Conservation (phyloP, 1,284 basidiomycete genomes). For the Austroboletus niveus region DNA sequence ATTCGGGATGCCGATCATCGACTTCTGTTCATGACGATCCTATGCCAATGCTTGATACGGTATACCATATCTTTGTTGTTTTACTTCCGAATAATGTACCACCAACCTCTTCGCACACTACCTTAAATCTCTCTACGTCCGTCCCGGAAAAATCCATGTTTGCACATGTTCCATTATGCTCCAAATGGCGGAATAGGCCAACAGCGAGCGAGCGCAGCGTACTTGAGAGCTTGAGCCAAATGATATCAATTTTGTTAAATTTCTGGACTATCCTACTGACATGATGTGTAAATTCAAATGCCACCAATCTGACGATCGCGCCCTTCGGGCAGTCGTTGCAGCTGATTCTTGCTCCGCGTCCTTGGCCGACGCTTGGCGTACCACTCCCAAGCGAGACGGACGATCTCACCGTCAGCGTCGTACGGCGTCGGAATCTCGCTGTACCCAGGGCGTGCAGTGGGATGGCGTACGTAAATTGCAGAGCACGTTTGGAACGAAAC, state of each 20-base stretch:
- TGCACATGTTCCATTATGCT: no score
- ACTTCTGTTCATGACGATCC: no score
- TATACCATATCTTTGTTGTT: no score
- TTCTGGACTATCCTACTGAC: not conserved
- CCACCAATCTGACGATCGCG: slow-evolving; percentile 30
- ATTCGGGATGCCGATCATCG: no score
- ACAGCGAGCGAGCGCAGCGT: no score
- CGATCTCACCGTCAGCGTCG: slow-evolving; percentile 88
- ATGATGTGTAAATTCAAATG: slow-evolving; percentile 5
- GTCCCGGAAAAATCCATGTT: no score
- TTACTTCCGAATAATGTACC: no score
- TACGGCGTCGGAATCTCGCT: slow-evolving; percentile 93
- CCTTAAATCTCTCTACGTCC: no score
- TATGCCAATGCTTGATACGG: no score
- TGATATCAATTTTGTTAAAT: not conserved
- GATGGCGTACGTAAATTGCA: slow-evolving; percentile 91
- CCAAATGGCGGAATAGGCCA: no score
- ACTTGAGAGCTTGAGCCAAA: no score
- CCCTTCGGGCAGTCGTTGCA: slow-evolving; percentile 71
- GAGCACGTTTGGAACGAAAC: slow-evolving; percentile 91
- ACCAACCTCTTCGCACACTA: no score
- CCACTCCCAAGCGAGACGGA: slow-evolving; percentile 91
- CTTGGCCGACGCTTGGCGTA: slow-evolving; percentile 74
- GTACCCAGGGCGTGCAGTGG: slow-evolving; percentile 89
- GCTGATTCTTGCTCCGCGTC: slow-evolving; percentile 65